Percentiles rank a stretch among this genome's conserved stretches.
These are phyloP conservation scores for Colletotrichum incanum DNA, from an alignment of 2,329 filamentous ascomycete species.

Conservation along the genomic window DNA sequence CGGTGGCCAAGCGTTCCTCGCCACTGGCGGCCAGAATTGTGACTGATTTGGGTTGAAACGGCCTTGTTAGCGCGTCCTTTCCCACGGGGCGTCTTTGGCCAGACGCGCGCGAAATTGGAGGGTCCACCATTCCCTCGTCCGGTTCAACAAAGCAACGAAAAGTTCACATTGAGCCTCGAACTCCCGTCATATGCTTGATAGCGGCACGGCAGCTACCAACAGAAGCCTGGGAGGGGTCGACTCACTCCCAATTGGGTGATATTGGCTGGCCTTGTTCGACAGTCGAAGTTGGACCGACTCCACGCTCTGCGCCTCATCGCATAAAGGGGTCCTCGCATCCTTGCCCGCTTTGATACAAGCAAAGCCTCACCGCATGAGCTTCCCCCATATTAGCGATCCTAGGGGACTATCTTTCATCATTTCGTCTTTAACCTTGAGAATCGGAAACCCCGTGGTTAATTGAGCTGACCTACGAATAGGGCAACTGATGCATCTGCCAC, in stretches of 20 bases:
- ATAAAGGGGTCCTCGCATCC: constrained; percentile 40
- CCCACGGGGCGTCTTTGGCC: constrained; percentile 14
- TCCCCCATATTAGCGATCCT: constrained; percentile 33
- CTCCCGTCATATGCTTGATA: constrained; percentile 3
- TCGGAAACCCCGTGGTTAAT: constrained; percentile 8
- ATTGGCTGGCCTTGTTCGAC: constrained; percentile 7
- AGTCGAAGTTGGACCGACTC: constrained; percentile 17
- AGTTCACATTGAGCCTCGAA: neutral
- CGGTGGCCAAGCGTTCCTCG: neutral
- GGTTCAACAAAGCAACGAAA: neutral
- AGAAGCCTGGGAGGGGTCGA: neutral
- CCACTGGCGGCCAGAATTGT: neutral
- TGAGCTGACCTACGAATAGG: neutral
- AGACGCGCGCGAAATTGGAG: constrained; percentile 24
- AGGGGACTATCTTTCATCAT: neutral
- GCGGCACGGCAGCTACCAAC: constrained; percentile 4
- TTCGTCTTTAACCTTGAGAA: neutral
- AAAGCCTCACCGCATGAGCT: constrained; percentile 37
- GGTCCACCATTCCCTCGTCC: constrained; percentile 22
- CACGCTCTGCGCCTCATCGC: constrained; percentile 38
- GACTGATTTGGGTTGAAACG: constrained; percentile 18
- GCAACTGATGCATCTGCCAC: neutral
- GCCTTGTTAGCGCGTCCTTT: constrained; percentile 1
- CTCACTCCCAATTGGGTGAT: neutral
- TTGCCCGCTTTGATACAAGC: constrained; percentile 32